Conservation (phyloP, 108 stramenopile species). For the Stephanodiscus triporus region DNA sequence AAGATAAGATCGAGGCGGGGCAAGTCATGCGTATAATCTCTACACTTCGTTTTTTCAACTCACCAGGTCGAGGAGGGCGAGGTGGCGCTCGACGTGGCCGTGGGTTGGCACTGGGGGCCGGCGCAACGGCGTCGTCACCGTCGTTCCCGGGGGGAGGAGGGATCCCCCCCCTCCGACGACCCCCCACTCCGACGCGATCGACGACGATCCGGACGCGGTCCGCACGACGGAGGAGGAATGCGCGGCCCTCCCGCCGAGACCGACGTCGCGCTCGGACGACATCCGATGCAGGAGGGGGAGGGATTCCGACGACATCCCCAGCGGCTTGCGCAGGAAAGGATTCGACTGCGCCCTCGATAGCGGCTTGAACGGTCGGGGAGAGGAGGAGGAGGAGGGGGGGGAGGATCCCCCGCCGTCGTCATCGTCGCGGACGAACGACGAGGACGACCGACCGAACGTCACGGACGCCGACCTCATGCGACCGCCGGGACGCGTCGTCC, state of each 20-base stretch:
- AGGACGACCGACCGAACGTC: too few species aligned
- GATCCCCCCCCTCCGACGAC: background rate
- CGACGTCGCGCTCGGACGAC: background rate
- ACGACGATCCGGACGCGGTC: background rate
- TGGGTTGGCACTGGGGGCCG: background rate
- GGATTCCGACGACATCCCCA: background rate
- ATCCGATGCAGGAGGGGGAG: background rate
- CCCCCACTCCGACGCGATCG: background rate
- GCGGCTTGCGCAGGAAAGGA: background rate
- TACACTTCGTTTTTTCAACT: too few species aligned
- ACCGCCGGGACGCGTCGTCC: too few species aligned
- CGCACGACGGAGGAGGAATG: background rate
- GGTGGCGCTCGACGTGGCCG: conserved; percentile 11
- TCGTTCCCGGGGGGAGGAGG: background rate
- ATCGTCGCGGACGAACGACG: background rate
- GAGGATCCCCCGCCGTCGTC: too few species aligned
- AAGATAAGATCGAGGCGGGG: too few species aligned
- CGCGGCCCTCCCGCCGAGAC: too few species aligned
- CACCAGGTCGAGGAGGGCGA: conserved; percentile 9
- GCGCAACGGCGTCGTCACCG: background rate
- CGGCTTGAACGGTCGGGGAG: background rate
- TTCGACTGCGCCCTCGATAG: background rate
- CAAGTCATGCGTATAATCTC: too few species aligned
- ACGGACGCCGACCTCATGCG: background rate
- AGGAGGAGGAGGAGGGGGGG: too few species aligned